Conservation (phyloP, 2,329 filamentous ascomycete genomes). For the Trichoderma semiorbis region DNA sequence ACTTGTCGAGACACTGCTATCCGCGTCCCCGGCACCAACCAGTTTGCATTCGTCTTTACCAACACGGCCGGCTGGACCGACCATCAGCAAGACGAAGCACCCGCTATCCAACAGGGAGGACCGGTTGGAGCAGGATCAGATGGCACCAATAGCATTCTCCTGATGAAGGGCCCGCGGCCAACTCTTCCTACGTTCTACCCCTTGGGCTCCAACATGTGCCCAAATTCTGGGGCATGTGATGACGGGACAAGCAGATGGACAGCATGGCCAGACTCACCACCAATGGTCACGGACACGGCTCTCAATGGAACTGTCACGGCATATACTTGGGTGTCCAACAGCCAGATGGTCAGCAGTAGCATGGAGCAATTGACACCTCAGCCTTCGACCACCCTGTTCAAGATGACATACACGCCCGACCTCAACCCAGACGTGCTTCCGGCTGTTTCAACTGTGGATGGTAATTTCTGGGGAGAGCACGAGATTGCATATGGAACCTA, state of each 20-base stretch:
- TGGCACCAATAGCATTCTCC: conserved; percentile 13
- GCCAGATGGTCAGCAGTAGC: not conserved
- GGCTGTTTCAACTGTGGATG: conserved; percentile 15
- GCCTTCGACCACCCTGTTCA: conserved; percentile 17
- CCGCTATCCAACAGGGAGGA: conserved; percentile 11
- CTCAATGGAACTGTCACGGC: conserved; percentile 18
- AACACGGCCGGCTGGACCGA: conserved; percentile 21
- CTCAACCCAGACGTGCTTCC: conserved; percentile 18
- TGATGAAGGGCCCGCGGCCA: conserved; percentile 18
- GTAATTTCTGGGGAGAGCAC: conserved; percentile 18
- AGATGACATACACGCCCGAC: conserved; percentile 21
- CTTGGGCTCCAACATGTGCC: conserved; percentile 12
- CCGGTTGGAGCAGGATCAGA: conserved; percentile 16
- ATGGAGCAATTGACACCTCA: conserved; percentile 12
- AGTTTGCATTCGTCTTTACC: conserved; percentile 16
- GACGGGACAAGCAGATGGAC: conserved; percentile 19
- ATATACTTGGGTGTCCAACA: conserved; percentile 20
- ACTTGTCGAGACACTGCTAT: conserved; percentile 21
- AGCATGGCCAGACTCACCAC: conserved; percentile 22
- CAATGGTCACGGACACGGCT: conserved; percentile 17
- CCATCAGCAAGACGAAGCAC: conserved; percentile 17
- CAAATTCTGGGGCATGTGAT: conserved; percentile 14
- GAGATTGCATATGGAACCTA: conserved; percentile 21
- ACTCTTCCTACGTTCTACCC: conserved; percentile 16
- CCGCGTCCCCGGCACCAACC: conserved; percentile 1